phyloP scores from a whole-genome alignment of 352 stramenopile species.

The Globisporangium orthogonon region DNA sequence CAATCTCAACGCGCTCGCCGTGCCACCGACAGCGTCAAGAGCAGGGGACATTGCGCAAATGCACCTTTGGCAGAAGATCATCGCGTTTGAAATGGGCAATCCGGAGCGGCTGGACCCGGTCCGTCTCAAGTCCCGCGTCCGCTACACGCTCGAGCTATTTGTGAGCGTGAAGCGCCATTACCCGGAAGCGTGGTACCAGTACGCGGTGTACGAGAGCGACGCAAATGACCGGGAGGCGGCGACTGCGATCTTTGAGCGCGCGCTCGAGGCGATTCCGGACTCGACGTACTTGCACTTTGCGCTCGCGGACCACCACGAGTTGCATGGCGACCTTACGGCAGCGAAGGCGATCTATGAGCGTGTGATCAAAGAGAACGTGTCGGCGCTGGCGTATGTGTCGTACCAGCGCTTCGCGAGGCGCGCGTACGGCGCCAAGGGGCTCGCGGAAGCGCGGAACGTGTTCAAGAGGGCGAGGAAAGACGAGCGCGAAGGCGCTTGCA shows the following conservation, averaged over 20 bases:
- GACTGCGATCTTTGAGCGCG: slow-evolving; percentile 58
- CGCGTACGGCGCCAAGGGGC: slow-evolving; percentile 63
- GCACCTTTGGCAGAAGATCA: slow-evolving; percentile 69
- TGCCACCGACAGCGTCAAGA: slow-evolving; percentile 26
- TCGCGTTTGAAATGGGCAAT: slow-evolving; percentile 73
- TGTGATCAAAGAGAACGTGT: slow-evolving; percentile 65
- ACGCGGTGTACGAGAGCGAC: slow-evolving; percentile 75
- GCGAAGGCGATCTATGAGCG: slow-evolving; percentile 82
- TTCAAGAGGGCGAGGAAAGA: slow-evolving; percentile 83
- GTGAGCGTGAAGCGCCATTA: slow-evolving; percentile 73
- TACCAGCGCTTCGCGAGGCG: slow-evolving; percentile 82
- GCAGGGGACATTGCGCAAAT: slow-evolving; percentile 44
- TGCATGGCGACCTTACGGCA: slow-evolving; percentile 50
- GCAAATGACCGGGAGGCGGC: slow-evolving; percentile 66
- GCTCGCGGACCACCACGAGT: slow-evolving; percentile 74
- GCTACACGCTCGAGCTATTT: slow-evolving; percentile 80
- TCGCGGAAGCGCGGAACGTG: slow-evolving; percentile 68
- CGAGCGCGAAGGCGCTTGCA: slow-evolving; percentile 71
- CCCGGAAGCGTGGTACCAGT: slow-evolving; percentile 84
- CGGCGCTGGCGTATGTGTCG: slow-evolving; percentile 73
- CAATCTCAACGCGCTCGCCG: slow-evolving; percentile 62
- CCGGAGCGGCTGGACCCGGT: slow-evolving; percentile 74
- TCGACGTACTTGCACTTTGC: slow-evolving; percentile 82
- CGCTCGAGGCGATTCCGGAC: slow-evolving; percentile 67
- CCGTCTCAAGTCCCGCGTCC: slow-evolving; percentile 74